Evolutionary conservation across 2,329 filamentous ascomycete species (phyloP).

Genomic region (Leptographium procerum): DNA sequence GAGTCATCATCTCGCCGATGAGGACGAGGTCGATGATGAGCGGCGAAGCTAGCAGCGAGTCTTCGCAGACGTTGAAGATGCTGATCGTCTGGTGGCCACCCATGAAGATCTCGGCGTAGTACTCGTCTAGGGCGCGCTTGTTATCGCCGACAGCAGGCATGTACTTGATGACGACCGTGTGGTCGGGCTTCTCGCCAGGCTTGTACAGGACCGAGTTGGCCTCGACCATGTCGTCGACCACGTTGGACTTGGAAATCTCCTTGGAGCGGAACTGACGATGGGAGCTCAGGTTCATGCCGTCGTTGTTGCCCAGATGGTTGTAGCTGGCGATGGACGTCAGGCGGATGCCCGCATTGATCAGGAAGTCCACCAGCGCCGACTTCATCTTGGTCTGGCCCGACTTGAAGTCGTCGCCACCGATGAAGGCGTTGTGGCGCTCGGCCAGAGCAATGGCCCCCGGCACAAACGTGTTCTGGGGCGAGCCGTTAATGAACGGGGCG

Average conservation of each 20-base stretch:
- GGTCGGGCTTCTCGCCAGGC: conserved; percentile 88
- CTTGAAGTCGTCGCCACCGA: conserved; percentile 99
- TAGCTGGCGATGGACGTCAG: conserved; percentile 97
- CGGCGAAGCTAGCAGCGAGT: conserved; percentile 89
- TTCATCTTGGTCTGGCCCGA: conserved; percentile 99
- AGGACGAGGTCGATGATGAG: conserved; percentile 95
- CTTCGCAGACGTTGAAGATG: conserved; percentile 98
- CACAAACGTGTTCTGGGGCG: conserved; percentile 97
- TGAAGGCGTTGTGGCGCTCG: conserved; percentile 76
- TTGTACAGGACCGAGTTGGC: conserved; percentile 87
- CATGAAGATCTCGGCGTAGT: conserved; percentile 98
- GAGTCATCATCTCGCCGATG: conserved; percentile 95
- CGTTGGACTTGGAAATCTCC: conserved; percentile 98
- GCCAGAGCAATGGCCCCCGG: conserved; percentile 84
- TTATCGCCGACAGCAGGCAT: conserved; percentile 98
- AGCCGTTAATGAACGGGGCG: conserved; percentile 95
- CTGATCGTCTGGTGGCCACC: conserved; percentile 97
- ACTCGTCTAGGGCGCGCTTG: conserved; percentile 97
- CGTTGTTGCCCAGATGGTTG: conserved; percentile 99
- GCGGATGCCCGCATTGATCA: conserved; percentile 98
- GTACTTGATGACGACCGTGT: conserved; percentile 99
- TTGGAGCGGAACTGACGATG: conserved; percentile 99
- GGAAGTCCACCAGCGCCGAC: conserved; percentile 93
- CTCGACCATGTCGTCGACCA: conserved; percentile 98
- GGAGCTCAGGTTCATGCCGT: conserved; percentile 96